phyloP scores from a whole-genome alignment of 208 protist species.

The Tritrichomonas musculus region DNA sequence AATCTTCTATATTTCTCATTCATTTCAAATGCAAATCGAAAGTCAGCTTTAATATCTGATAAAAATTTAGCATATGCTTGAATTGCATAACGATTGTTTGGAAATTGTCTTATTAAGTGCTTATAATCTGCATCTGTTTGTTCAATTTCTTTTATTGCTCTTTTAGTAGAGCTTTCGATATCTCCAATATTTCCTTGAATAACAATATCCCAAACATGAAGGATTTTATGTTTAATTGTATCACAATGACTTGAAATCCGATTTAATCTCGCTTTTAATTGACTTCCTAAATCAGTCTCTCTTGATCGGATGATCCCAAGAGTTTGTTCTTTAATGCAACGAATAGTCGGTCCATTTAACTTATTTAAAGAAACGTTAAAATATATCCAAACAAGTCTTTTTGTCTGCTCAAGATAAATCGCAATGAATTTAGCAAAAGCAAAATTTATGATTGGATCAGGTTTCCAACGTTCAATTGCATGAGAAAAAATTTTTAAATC shows the following conservation, averaged over 20 bases:
- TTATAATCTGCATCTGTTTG: background rate
- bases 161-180: background rate
- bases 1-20: background rate
- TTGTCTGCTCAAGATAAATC: background rate
- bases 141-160: background rate
- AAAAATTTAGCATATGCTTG: background rate
- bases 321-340: no score
- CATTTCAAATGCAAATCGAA: no score
- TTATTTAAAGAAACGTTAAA: background rate
- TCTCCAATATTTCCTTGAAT: background rate
- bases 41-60: background rate
- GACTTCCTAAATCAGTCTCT: background rate
- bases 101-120: background rate
- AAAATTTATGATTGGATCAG: background rate
- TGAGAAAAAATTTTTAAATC: background rate
- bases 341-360: background rate
- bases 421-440: background rate
- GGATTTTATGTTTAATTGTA: background rate
- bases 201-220: background rate
- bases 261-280: background rate
- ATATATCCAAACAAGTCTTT: background rate
- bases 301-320: background rate
- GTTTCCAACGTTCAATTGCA: background rate
- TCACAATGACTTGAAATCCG: background rate
- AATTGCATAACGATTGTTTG: background rate